Evolutionary conservation across 2,329 filamentous ascomycete species (phyloP), one percentile per base, ranked within the genome.

Genomic region (Parafenestella ontariensis): DNA sequence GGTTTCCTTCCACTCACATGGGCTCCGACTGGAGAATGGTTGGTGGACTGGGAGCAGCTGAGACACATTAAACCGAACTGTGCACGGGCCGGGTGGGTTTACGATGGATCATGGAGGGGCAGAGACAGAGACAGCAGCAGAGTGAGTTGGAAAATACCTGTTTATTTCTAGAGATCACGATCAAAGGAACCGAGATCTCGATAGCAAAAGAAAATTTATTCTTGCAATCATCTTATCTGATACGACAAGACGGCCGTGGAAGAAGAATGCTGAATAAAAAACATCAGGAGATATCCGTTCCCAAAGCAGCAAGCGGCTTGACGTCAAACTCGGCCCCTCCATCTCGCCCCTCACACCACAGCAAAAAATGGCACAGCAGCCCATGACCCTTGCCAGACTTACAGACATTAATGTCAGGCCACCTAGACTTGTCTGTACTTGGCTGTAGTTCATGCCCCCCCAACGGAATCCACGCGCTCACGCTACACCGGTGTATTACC

Each of bases 281-380:
- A 61, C 33, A 61, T 69, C 66, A 69, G 64, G 63, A 65, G 63
- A 69, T 58, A 55, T 52, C 46, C 36, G n/a, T 50, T 13, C 8
- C 53, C 46, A 8, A 56, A 61, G 57, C 42, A 43, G 63, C 47
- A 59, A 51, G 54, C 21, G 37, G 51, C 50, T 26, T 57, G 51
- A 56, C 54, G 53, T 61, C 61, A 62, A 23, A 51, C 54, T n/a
- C n/a, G 56, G 63, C 63, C 60, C 59, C 60, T 48, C 59, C 47
- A 56, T 40, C 8, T 49, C 58, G 53, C 63, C 64, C 60, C 64
- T 67, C 68, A 69, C 65, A 63, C 62, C 66, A 68, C 56, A 51
- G 28, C 26, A 44, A 49, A 56, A 46, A 51, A 49, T 21, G 28
- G 13, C 23, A 26, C 24, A 44, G 34, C 28, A 44, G 39, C 36